Conservation (phyloP, 768 basidiomycete species). For the Tricholoma sp. region DNA sequence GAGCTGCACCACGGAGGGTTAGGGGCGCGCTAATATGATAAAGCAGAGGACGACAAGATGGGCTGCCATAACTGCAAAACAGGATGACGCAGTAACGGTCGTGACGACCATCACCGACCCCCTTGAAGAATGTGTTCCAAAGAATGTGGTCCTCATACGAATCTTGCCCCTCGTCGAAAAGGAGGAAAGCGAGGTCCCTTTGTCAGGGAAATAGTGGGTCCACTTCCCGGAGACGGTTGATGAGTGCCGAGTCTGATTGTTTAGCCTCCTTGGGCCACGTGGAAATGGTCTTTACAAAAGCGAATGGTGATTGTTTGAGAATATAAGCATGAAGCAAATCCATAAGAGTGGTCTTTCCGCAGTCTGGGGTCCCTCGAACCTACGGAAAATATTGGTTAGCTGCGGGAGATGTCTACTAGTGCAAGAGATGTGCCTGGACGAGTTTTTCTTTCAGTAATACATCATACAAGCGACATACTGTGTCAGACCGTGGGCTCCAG, state of each 20-base stretch:
- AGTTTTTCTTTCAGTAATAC: not conserved
- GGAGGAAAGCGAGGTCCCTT: not conserved
- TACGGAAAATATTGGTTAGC: not conserved
- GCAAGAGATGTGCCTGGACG: not conserved
- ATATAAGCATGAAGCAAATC: not conserved
- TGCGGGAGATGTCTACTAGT: not conserved
- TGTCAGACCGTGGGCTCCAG: not conserved
- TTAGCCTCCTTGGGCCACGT: too few species aligned
- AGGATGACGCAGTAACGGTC: not conserved
- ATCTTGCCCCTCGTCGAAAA: not conserved
- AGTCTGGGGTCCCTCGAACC: not conserved
- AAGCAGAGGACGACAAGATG: not conserved
- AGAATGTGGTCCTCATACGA: not conserved
- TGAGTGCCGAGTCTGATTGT: not conserved
- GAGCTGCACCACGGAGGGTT: not conserved
- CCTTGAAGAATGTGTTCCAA: not conserved
- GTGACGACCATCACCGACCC: not conserved
- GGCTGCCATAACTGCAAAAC: not conserved
- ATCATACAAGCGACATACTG: not conserved
- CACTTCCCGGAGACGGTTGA: not conserved
- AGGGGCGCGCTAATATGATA: not conserved
- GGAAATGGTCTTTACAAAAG: not conserved
- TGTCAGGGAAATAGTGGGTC: not conserved
- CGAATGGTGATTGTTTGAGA: not conserved
- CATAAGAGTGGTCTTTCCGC: not conserved